Evolutionary conservation across 371 early-diverging fungal genomes (phyloP).

Genomic region (Massospora cicadina): DNA sequence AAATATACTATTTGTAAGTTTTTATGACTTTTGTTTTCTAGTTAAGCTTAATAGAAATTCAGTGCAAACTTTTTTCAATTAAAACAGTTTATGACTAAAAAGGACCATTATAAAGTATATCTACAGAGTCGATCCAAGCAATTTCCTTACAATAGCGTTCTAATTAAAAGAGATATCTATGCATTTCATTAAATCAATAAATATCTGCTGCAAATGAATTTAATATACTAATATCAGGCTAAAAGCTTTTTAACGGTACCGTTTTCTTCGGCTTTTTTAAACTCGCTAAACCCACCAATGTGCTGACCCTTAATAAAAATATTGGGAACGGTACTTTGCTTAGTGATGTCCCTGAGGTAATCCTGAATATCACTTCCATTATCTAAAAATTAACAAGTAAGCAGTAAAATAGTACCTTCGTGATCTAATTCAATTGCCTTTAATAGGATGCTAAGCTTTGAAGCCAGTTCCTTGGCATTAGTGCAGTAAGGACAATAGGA

Average conservation of each 20-base stretch:
- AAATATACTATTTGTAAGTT: too few species aligned
- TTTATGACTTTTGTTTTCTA: too few species aligned
- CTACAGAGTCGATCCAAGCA: too few species aligned
- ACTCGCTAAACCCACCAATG: slow-evolving; percentile 67
- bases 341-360: slow-evolving; percentile 43
- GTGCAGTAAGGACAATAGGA: slow-evolving; percentile 71
- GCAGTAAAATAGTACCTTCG: slow-evolving; percentile 9
- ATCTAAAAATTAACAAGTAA: slow-evolving; percentile 16
- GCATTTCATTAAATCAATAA: too few species aligned
- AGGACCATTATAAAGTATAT: too few species aligned
- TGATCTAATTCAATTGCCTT: slow-evolving; percentile 39
- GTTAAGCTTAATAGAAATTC: too few species aligned
- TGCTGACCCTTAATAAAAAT: slow-evolving; percentile 64
- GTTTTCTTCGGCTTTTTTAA: slow-evolving; percentile 28
- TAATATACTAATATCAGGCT: too few species aligned
- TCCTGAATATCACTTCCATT: slow-evolving; percentile 64
- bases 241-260: slow-evolving; percentile 38
- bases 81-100: too few species aligned
- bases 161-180: too few species aligned
- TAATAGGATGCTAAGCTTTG: slow-evolving; percentile 25
- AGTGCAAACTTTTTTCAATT: too few species aligned
- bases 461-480: slow-evolving; percentile 44
- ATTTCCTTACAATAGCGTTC: too few species aligned
- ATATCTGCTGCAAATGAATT: too few species aligned
- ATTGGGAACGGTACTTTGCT: slow-evolving; percentile 81